Evolutionary conservation across 1,284 basidiomycete species (phyloP).

Genomic region (Lignosus rhinocerotis): DNA sequence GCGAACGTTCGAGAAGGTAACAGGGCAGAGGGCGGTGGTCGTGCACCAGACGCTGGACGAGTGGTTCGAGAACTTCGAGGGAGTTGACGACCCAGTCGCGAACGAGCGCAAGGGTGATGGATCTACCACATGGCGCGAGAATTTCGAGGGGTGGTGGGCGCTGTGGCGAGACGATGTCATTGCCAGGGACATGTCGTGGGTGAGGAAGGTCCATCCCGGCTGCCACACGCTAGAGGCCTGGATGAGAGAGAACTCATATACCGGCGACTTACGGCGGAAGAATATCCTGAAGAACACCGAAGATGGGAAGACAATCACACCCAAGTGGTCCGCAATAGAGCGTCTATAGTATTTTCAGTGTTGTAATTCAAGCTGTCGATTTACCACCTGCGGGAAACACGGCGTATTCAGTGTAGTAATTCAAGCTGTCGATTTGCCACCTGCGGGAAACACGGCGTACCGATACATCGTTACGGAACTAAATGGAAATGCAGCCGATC

Average conservation of each 20-base stretch:
- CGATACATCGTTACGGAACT: not conserved
- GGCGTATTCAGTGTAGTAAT: not conserved
- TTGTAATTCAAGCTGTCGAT: not conserved
- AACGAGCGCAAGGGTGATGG: conserved; percentile 28
- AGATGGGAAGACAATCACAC: conserved; percentile 20
- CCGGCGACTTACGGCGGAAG: conserved; percentile 9
- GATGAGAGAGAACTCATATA: conserved; percentile 29
- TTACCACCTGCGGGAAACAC: not conserved
- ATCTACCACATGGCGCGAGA: conserved; percentile 39
- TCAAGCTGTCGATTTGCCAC: not conserved
- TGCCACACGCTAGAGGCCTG: conserved; percentile 28
- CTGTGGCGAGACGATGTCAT: conserved; percentile 44
- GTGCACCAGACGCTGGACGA: conserved; percentile 41
- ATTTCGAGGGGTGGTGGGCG: conserved; percentile 44
- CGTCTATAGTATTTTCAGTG: conserved; percentile 1
- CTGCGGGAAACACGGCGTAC: not conserved
- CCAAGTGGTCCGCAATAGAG: conserved; percentile 8
- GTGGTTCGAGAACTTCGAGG: conserved; percentile 39
- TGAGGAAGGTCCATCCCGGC: conserved; percentile 38
- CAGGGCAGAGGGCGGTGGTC: conserved; percentile 42
- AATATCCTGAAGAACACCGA: conserved; percentile 23
- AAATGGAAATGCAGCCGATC: not conserved
- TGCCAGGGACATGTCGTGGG: conserved; percentile 45
- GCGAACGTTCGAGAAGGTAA: conserved; percentile 45
- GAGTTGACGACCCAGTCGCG: conserved; percentile 39